These are phyloP conservation scores for Coffea humblotiana DNA, from an alignment of 305 asterid species.

Conservation along the genomic window DNA sequence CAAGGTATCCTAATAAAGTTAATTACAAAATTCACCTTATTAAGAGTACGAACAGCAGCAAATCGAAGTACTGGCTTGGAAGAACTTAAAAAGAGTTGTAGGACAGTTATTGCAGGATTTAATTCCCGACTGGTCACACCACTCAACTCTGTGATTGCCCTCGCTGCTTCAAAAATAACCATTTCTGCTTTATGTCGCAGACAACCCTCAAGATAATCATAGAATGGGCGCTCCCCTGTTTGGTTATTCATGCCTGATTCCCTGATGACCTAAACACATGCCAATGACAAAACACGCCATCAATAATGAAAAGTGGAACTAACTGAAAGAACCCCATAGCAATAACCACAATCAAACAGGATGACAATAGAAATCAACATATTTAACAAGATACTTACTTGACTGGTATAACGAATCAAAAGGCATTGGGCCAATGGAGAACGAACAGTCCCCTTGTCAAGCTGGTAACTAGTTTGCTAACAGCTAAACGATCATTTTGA, in stretches of 20 bases:
- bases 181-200: slow-evolving; percentile 96
- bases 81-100: slow-evolving; percentile 89
- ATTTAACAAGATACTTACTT: slow-evolving; percentile 38
- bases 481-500: slow-evolving; percentile 92
- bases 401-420: slow-evolving; percentile 88
- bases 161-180: slow-evolving; percentile 95
- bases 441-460: slow-evolving; percentile 85
- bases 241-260: slow-evolving; percentile 69
- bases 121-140: slow-evolving; percentile 77
- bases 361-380: neutral
- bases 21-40: slow-evolving; percentile 53
- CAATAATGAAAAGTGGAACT: slow-evolving; percentile 8
- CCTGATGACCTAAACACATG: slow-evolving; percentile 65
- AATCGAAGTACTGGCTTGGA: slow-evolving; percentile 92
- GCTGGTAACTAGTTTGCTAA: slow-evolving; percentile 86
- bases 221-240: slow-evolving; percentile 85
- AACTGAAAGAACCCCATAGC: neutral
- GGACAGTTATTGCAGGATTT: slow-evolving; percentile 87
- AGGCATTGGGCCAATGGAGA: slow-evolving; percentile 96
- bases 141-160: slow-evolving; percentile 87
- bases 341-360: neutral
- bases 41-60: slow-evolving; percentile 94
- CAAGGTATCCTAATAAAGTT: neutral
- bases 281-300: slow-evolving; percentile 20
- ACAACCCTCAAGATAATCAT: slow-evolving; percentile 89